A percentile compares a stretch with the other conserved stretches of the same genome.
Evolutionary conservation across 2,329 filamentous ascomycete genomes (phyloP).

Genomic region (Xylaria multiplex): DNA sequence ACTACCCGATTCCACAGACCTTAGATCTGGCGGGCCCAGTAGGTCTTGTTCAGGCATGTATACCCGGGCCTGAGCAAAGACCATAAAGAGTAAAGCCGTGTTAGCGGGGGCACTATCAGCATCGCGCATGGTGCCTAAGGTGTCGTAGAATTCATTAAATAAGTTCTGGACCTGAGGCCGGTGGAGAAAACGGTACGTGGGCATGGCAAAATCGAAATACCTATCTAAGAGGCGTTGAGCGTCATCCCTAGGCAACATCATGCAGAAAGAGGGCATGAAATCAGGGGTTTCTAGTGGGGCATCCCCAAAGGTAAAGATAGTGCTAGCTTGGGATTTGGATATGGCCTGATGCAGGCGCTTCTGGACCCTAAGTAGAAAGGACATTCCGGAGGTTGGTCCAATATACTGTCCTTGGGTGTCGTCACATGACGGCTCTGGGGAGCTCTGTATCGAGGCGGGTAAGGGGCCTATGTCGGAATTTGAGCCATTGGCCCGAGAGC

Average conservation of each 20-base stretch:
- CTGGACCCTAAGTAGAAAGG: conserved; percentile 61
- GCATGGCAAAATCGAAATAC: conserved; percentile 57
- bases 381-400: conserved; percentile 58
- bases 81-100: conserved; percentile 51
- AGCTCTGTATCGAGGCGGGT: conserved; percentile 49
- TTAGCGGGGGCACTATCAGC: conserved; percentile 53
- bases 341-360: conserved; percentile 57
- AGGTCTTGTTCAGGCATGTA: conserved; percentile 52
- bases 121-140: conserved; percentile 53
- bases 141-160: conserved; percentile 59
- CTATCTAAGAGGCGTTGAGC: conserved; percentile 47
- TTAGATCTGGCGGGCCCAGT: conserved; percentile 41
- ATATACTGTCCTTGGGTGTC: conserved; percentile 60
- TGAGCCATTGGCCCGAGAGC: conserved; percentile 1
- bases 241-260: conserved; percentile 51
- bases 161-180: conserved; percentile 54
- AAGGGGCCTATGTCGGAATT: conserved; percentile 2
- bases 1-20: conserved; percentile 11
- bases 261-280: conserved; percentile 55
- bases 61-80: conserved; percentile 61
- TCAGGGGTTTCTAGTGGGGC: conserved; percentile 54
- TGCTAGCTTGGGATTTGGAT: conserved; percentile 51
- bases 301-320: conserved; percentile 63
- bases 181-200: conserved; percentile 57
- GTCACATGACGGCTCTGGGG: conserved; percentile 57